Percentiles rank a stretch among this genome's conserved stretches.
Conservation (phyloP, 2,329 filamentous ascomycete genomes). For the Exophiala alcalophila region DNA sequence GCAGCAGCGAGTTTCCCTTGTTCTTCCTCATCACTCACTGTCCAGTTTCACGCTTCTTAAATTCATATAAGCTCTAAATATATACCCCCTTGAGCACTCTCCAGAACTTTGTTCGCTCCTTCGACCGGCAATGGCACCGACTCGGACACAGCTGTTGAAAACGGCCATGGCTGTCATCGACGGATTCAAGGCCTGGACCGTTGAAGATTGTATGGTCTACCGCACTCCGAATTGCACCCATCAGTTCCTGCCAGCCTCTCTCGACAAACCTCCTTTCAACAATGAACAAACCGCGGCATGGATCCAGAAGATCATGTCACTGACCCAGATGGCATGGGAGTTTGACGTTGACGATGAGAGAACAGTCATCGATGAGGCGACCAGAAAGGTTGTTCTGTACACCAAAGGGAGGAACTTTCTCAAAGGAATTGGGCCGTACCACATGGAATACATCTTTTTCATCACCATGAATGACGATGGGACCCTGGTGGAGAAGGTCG, state of each 20-base stretch:
- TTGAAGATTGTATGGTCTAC: not conserved
- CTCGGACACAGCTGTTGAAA: not conserved
- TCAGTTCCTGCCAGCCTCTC: not conserved
- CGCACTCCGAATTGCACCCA: not conserved
- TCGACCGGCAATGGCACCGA: no score
- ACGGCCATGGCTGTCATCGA: not conserved
- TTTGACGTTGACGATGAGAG: not conserved
- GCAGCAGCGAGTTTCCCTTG: no score
- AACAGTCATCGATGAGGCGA: not conserved
- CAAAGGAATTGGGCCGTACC: not conserved
- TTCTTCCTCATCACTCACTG: no score
- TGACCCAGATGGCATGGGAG: not conserved
- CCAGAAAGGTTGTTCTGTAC: not conserved
- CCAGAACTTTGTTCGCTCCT: no score
- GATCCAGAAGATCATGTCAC: not conserved
- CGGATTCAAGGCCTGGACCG: not conserved
- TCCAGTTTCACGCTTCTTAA: no score
- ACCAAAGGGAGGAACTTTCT: no score
- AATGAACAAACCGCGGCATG: not conserved
- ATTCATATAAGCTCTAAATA: no score
- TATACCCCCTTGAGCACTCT: no score
- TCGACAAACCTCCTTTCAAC: not conserved
- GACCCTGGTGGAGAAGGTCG: constrained; percentile 1
- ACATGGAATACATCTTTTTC: constrained; percentile 1
- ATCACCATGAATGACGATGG: constrained; percentile 1